phyloP scores from a whole-genome alignment of 441 rosid species.

The Gossypium schwendimanii region DNA sequence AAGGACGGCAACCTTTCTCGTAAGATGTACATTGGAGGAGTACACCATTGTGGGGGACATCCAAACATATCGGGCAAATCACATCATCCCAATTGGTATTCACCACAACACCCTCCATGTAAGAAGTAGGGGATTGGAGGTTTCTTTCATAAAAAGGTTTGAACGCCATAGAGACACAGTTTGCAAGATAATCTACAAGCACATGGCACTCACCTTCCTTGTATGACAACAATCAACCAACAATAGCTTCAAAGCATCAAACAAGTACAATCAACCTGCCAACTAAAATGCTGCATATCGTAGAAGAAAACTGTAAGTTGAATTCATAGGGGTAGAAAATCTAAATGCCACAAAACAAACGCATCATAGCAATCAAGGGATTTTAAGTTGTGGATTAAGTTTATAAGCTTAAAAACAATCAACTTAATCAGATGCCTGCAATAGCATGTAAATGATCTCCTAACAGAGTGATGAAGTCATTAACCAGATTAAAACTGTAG shows the following conservation, averaged over 20 bases:
- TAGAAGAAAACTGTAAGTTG: conserved; percentile 12
- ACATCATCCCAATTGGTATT: conserved; percentile 67
- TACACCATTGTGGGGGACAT: conserved; percentile 82
- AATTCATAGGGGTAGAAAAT: background rate
- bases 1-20: conserved; percentile 74
- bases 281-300: conserved; percentile 15
- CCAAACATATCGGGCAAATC: conserved; percentile 87
- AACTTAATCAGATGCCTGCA: background rate
- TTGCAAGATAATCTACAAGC: conserved; percentile 21
- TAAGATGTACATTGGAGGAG: conserved; percentile 84
- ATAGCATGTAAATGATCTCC: background rate
- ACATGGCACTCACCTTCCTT: conserved; percentile 10
- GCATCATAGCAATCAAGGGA: background rate
- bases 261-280: conserved; percentile 13
- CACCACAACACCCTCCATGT: conserved; percentile 42
- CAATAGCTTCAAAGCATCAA: conserved; percentile 10
- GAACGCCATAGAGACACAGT: conserved; percentile 35
- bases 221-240: conserved; percentile 9
- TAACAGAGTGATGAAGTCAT: background rate
- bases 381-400: background rate
- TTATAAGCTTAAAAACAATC: background rate
- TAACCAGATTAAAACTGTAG: background rate
- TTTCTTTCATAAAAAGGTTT: conserved; percentile 31
- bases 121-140: conserved; percentile 20
- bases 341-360: background rate